Percentiles rank a stretch among this genome's conserved stretches.
phyloP scores from a whole-genome alignment of 2,329 filamentous ascomycete species.

The Stagonosporopsis chrysanthemi region DNA sequence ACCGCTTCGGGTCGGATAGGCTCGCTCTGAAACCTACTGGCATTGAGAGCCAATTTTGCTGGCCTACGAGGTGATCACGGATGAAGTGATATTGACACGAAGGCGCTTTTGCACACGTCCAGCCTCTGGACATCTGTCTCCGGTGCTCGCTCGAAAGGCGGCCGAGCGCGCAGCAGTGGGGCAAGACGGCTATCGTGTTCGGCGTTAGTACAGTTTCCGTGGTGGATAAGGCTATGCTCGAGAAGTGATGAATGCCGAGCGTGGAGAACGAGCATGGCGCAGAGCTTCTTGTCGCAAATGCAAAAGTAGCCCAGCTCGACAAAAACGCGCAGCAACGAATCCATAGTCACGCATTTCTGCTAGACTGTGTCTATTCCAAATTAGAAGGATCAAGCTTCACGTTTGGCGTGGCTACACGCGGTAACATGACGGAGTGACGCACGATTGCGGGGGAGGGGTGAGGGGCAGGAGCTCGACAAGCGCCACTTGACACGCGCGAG shows the following conservation, averaged over 20 bases:
- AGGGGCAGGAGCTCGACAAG: constrained; percentile 38
- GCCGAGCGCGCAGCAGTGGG: constrained; percentile 34
- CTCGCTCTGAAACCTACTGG: constrained; percentile 10
- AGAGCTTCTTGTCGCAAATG: constrained; percentile 3
- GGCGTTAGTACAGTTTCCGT: constrained; percentile 29
- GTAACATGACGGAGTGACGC: constrained; percentile 19
- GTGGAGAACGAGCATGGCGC: constrained; percentile 5
- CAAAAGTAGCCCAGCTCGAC: background rate
- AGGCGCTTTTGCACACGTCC: background rate
- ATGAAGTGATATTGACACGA: background rate
- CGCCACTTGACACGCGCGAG: constrained; percentile 29
- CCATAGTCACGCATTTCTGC: constrained; percentile 13
- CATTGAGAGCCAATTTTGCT: background rate
- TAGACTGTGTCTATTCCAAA: constrained; percentile 24
- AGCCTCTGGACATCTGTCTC: constrained; percentile 16
- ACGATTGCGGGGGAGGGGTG: constrained; percentile 47
- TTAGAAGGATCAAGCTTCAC: constrained; percentile 15
- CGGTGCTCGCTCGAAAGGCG: constrained; percentile 48
- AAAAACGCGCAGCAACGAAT: constrained; percentile 3
- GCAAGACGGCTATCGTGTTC: constrained; percentile 28
- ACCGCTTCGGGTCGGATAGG: constrained; percentile 28
- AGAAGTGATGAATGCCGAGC: constrained; percentile 17
- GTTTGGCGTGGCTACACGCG: constrained; percentile 25
- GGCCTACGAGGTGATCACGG: background rate
- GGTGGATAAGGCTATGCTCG: constrained; percentile 20